A percentile compares a stretch with the other conserved stretches of the same genome.
Evolutionary conservation across 331 rosid species (phyloP).

Genomic region (Pyracantha coccinea): DNA sequence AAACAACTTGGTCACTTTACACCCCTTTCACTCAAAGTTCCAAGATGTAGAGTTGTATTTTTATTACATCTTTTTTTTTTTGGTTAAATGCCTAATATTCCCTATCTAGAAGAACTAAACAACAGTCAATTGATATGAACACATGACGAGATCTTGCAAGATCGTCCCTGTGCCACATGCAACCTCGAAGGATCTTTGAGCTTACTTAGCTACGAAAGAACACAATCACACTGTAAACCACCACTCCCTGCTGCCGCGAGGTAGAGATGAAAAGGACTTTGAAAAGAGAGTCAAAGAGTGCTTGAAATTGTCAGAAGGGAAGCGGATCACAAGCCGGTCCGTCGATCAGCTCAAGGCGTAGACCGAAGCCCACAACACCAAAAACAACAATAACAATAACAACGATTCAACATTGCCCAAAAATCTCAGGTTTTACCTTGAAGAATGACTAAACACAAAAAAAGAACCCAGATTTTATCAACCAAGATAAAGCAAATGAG

Average conservation of each 20-base stretch:
- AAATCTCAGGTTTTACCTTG: background rate
- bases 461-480: background rate
- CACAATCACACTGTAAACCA: background rate
- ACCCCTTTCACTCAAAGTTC: slow-evolving; percentile 1
- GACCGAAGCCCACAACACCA: background rate
- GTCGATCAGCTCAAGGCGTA: no score
- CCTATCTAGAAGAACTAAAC: slow-evolving; percentile 11
- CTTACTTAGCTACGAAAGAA: background rate
- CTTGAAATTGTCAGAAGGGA: slow-evolving; percentile 31
- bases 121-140: background rate
- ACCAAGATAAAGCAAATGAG: background rate
- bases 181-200: background rate
- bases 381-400: background rate
- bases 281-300: slow-evolving; percentile 35
- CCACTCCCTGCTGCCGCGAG: background rate
- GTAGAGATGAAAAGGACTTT: slow-evolving; percentile 29
- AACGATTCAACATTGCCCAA: background rate
- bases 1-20: slow-evolving; percentile 24
- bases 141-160: slow-evolving; percentile 9
- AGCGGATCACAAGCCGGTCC: slow-evolving; percentile 5
- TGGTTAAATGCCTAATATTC: background rate
- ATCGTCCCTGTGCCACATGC: slow-evolving; percentile 4
- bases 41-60: no score
- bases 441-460: background rate
- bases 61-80: no score